These are phyloP conservation scores for Cucumis sativus DNA, from an alignment of 306 rosid species.

Conservation along the genomic window DNA sequence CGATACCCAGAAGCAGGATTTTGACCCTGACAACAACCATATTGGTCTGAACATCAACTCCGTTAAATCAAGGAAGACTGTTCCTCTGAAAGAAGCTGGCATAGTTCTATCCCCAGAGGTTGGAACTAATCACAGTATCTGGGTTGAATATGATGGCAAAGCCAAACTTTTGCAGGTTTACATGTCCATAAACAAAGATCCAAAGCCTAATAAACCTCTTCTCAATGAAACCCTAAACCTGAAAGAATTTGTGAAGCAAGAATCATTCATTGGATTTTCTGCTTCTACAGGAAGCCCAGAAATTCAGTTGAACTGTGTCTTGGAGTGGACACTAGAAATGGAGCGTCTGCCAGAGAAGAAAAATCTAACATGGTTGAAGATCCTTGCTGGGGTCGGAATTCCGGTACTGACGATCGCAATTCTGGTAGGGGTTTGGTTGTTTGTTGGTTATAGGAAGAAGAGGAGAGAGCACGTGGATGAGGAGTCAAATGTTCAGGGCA, in stretches of 20 bases:
- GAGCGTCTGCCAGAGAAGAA: conserved; percentile 8
- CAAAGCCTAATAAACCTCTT: conserved; percentile 16
- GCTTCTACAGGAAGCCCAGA: conserved; percentile 29
- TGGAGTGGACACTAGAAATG: conserved; percentile 25
- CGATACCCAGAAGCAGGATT: conserved; percentile 27
- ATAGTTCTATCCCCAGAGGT: conserved; percentile 11
- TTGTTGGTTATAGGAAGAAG: conserved; percentile 15
- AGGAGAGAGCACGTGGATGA: conserved; percentile 9
- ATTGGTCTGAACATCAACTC: conserved; percentile 38
- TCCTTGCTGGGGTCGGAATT: conserved; percentile 19
- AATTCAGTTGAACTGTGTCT: conserved; percentile 24
- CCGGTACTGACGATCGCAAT: conserved; percentile 3
- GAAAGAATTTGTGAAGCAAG: conserved; percentile 7
- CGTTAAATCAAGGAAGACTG: conserved; percentile 12
- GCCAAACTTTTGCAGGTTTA: conserved; percentile 27
- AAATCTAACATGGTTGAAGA: conserved; percentile 13
- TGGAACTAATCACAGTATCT: conserved; percentile 7
- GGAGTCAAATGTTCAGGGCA: conserved; percentile 18
- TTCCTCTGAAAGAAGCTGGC: conserved; percentile 5
- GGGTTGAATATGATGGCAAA: conserved; percentile 27
- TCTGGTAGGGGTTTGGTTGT: conserved; percentile 7
- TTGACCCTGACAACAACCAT: conserved; percentile 26
- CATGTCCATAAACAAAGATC: conserved; percentile 12
- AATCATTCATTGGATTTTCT: conserved; percentile 30
- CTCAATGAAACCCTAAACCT: conserved; percentile 22